Evolutionary conservation across 805 yeast species (phyloP).

Genomic region (Kazachstania taianensis): DNA sequence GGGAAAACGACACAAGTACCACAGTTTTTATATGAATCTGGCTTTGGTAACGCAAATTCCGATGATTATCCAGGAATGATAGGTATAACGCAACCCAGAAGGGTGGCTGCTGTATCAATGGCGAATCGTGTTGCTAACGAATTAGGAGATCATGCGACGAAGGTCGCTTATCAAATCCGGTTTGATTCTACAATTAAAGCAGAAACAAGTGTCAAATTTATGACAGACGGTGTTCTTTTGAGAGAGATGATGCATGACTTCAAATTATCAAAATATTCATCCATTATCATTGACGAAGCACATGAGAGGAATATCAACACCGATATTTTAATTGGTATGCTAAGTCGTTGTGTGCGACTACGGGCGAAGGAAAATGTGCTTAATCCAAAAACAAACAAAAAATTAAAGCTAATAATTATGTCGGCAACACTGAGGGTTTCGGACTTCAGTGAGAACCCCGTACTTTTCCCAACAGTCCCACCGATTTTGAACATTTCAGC

Average conservation of each 20-base stretch:
- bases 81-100: constrained; percentile 91
- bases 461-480: constrained; percentile 62
- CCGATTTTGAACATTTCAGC: constrained; percentile 87
- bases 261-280: constrained; percentile 69
- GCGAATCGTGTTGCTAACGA: constrained; percentile 70
- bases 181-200: constrained; percentile 60
- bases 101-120: constrained; percentile 92
- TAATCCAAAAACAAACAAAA: constrained; percentile 42
- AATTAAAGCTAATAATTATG: constrained; percentile 82
- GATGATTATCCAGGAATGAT: constrained; percentile 82
- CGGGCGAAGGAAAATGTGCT: constrained; percentile 45
- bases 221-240: constrained; percentile 91
- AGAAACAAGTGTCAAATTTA: constrained; percentile 69
- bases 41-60: constrained; percentile 55
- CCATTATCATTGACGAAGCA: constrained; percentile 90
- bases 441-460: constrained; percentile 78
- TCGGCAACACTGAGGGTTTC: constrained; percentile 92
- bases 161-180: constrained; percentile 74
- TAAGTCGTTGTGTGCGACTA: constrained; percentile 72
- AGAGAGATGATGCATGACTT: constrained; percentile 91
- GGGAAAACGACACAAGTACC: constrained; percentile 99
- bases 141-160: constrained; percentile 57
- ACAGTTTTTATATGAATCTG: constrained; percentile 87
- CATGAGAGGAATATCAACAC: constrained; percentile 96
- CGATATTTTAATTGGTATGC: constrained; percentile 89